A percentile compares a stretch with the other conserved stretches of the same genome.
Evolutionary conservation across 768 basidiomycete genomes (phyloP).

Genomic region (Pulveroboletus frians): DNA sequence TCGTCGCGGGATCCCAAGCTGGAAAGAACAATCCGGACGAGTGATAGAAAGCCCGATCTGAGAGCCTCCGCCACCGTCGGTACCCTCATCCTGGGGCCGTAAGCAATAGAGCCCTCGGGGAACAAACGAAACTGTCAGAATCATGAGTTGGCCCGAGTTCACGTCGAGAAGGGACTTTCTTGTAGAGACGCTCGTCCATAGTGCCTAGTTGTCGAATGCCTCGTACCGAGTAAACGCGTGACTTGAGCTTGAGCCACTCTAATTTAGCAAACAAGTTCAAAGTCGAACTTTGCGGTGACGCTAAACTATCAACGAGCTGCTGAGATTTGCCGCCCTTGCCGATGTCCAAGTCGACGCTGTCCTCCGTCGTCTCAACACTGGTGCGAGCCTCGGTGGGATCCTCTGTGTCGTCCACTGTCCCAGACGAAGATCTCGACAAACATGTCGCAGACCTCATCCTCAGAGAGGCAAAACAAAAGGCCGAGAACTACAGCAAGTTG

Average conservation of each 20-base stretch:
- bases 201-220: neutral
- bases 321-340: neutral
- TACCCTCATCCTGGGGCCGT: conserved; percentile 1
- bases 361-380: conserved; percentile 78
- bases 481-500: conserved; percentile 67
- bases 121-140: neutral
- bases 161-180: neutral
- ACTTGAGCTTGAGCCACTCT: neutral
- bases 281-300: conserved; percentile 1
- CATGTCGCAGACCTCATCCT: conserved; percentile 91
- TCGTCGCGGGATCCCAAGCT: conserved; percentile 7
- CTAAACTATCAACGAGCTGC: conserved; percentile 3
- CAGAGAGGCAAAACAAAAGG: conserved; percentile 89
- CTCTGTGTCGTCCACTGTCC: conserved; percentile 51
- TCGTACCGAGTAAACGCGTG: neutral
- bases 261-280: conserved; percentile 21
- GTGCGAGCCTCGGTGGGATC: conserved; percentile 75
- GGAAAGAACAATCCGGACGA: conserved; percentile 10
- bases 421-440: conserved; percentile 84
- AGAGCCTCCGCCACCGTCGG: conserved; percentile 1
- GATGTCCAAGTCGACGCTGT: conserved; percentile 56
- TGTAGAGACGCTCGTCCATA: neutral
- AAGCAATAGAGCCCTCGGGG: neutral
- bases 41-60: conserved; percentile 1
- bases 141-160: neutral